phyloP scores from a whole-genome alignment of 2,329 filamentous ascomycete species.

The Hypoxylon sp. region DNA sequence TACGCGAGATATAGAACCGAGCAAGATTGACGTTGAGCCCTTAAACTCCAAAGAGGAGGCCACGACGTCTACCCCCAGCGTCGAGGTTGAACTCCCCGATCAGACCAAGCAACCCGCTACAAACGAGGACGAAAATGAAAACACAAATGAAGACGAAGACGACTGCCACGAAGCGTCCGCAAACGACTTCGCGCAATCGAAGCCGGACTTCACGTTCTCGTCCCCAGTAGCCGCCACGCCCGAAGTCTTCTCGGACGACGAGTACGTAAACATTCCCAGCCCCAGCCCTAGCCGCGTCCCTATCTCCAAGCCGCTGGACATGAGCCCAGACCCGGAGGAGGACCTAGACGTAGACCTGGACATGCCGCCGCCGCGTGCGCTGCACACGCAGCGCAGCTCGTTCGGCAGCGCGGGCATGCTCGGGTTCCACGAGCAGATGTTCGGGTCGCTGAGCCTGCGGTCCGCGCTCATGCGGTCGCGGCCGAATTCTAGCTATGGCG shows the following conservation, averaged over 20 bases:
- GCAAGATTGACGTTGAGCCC: neutral
- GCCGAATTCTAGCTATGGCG: slow-evolving; percentile 19
- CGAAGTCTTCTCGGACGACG: slow-evolving; percentile 24
- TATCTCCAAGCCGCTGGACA: neutral
- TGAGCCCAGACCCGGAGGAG: slow-evolving; percentile 31
- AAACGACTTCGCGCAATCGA: slow-evolving; percentile 48
- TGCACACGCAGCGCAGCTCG: slow-evolving; percentile 45
- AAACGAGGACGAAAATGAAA: neutral
- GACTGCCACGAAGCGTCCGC: slow-evolving; percentile 6
- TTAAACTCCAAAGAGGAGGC: neutral
- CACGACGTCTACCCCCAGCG: neutral
- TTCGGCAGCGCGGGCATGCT: slow-evolving; percentile 54
- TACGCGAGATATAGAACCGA: neutral
- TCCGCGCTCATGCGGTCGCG: slow-evolving; percentile 41
- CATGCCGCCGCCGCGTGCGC: slow-evolving; percentile 1
- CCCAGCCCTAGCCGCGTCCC: neutral
- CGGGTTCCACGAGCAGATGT: slow-evolving; percentile 51
- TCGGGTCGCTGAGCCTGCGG: slow-evolving; percentile 47
- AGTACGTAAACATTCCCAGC: neutral
- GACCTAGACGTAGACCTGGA: slow-evolving; percentile 17
- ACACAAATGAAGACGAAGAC: slow-evolving; percentile 1
- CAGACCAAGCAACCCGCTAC: neutral
- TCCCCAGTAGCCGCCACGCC: slow-evolving; percentile 44
- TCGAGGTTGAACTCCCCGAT: slow-evolving; percentile 9
- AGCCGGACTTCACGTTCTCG: slow-evolving; percentile 50